Base-by-base conservation (phyloP, 2,329 filamentous ascomycete genomes). In the Claviceps sp. region DNA sequence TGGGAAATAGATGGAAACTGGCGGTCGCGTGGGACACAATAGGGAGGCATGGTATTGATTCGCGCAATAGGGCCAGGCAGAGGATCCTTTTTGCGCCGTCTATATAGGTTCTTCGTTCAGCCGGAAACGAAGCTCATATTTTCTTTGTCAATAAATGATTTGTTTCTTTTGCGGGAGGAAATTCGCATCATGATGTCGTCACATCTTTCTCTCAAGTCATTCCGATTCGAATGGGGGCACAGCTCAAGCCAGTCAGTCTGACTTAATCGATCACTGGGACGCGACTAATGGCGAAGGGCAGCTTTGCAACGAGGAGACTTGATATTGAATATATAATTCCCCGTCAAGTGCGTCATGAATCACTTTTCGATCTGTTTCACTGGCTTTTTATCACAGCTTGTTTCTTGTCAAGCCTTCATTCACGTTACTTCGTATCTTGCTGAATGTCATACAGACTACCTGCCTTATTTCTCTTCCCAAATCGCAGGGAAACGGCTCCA, bases 101-200 rank as follows among this genome's bases (percentile, higher is more conserved):
- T 59, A 55, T 59, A 58, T 54, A 59, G 52, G 52, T 55, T 56
- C 45, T 48, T 44, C 38, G 53, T 18, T 47, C 48, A 44, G 34
- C 47, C 38, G 50, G 52, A 52, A 51, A 48, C 48, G 40, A 40
- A 53, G 52, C 52, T 47, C 51, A 40, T 49, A 53, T 56, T 54
- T 42, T 43, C 3, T 53, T 55, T 54, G 36, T 54, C 47, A 18
- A 41, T 34, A 3, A 22, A 44, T 11, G 37, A 37, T 18, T n/a
- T 5, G 7, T 18, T 30, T 45, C 4, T 18, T 22, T 40, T 40
- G 37, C 5, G 41, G 18, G n/a, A 4, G 7, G 16, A 16, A 44
- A 9, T 16, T 5, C 1, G 20, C 42, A 3, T 24, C 0, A 26
- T 16, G 7, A 4, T 8, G 5, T 18, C 18, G 41, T 13, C 11